Evolutionary conservation across 1,284 basidiomycete genomes (phyloP).

Genomic region (Tylopilus sp.): DNA sequence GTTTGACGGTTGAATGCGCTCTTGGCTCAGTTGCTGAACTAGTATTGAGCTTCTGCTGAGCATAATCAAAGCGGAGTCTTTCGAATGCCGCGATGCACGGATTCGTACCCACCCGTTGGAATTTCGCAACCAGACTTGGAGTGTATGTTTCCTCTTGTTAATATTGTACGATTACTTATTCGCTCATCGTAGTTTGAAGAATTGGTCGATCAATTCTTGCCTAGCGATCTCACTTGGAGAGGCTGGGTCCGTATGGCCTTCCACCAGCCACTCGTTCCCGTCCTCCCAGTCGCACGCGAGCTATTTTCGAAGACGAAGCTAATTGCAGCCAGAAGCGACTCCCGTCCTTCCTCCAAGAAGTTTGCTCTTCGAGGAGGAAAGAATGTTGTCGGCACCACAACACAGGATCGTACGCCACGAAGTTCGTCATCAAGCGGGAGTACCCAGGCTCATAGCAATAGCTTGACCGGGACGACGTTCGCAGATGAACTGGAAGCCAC

Average conservation of each 20-base stretch:
- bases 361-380: slow-evolving; percentile 22
- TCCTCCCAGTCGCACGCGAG: slow-evolving; percentile 71
- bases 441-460: neutral
- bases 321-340: slow-evolving; percentile 47
- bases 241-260: slow-evolving; percentile 82
- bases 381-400: slow-evolving; percentile 10
- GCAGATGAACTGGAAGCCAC: slow-evolving; percentile 25
- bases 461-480: slow-evolving; percentile 15
- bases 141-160: slow-evolving; percentile 46
- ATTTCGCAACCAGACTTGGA: slow-evolving; percentile 87
- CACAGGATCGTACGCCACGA: slow-evolving; percentile 12
- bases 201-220: slow-evolving; percentile 76
- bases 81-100: slow-evolving; percentile 68
- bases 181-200: slow-evolving; percentile 63
- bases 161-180: slow-evolving; percentile 4
- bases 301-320: slow-evolving; percentile 72
- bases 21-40: slow-evolving; percentile 14
- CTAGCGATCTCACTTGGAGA: slow-evolving; percentile 70
- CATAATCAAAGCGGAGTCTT: slow-evolving; percentile 67
- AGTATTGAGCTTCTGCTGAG: slow-evolving; percentile 68
- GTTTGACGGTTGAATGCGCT: slow-evolving; percentile 16
- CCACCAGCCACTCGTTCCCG: slow-evolving; percentile 69
- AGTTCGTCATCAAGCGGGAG: slow-evolving; percentile 24
- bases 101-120: slow-evolving; percentile 73
- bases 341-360: slow-evolving; percentile 25